Percentiles rank a stretch among this genome's conserved stretches.
phyloP scores from a whole-genome alignment of 2,329 filamentous ascomycete species.

The Amauroascus niger region DNA sequence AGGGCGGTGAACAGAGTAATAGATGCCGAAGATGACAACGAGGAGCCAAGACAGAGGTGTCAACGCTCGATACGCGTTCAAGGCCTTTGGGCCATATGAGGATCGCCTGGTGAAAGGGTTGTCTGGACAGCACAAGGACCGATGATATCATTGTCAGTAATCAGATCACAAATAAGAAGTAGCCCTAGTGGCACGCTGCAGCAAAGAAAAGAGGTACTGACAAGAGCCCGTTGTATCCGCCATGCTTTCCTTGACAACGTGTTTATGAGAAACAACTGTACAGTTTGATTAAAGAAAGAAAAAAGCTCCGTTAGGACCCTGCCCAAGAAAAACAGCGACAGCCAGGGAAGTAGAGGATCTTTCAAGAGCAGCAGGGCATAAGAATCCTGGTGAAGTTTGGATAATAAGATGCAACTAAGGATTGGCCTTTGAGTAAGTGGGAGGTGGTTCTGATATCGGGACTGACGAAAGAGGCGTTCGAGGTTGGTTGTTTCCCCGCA shows the following conservation, averaged over 20 bases:
- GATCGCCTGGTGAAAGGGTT: conserved; percentile 70
- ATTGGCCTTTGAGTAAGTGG: not conserved
- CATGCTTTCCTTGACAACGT: not conserved
- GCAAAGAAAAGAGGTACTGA: not conserved
- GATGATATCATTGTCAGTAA: conserved; percentile 1
- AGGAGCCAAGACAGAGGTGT: conserved; percentile 66
- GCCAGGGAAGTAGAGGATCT: not conserved
- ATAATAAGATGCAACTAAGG: conserved; percentile 3
- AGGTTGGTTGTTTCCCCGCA: conserved; percentile 1
- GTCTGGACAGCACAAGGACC: conserved; percentile 36
- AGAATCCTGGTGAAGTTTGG: not conserved
- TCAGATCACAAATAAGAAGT: not conserved
- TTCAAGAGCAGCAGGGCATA: not conserved
- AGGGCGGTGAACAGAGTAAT: conserved; percentile 60
- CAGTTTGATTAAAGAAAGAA: conserved; percentile 1
- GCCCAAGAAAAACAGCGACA: not conserved
- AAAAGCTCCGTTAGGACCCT: not conserved
- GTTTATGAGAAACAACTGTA: not conserved
- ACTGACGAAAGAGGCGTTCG: not conserved
- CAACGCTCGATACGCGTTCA: conserved; percentile 66
- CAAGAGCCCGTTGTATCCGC: conserved; percentile 5
- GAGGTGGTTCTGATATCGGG: not conserved
- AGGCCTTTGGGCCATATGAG: conserved; percentile 49
- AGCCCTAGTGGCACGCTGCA: too few species aligned
- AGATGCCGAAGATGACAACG: conserved; percentile 60